Evolutionary conservation across 257 asterid genomes (phyloP).

Genomic region (Fraxinus cuspidata): DNA sequence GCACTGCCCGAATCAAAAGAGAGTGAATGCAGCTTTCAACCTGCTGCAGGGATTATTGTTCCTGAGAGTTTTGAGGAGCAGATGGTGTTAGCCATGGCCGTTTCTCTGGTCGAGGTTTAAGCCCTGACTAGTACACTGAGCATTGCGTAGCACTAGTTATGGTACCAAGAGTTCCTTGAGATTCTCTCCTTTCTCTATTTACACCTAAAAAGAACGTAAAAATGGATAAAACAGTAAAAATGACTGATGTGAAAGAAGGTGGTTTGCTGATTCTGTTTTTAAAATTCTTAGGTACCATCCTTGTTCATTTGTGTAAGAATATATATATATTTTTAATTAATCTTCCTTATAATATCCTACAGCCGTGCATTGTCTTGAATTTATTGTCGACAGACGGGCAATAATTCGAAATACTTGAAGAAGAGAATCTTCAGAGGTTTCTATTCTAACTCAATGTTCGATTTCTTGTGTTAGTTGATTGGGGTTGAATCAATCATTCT

Average conservation of each 20-base stretch:
- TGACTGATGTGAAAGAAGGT: not conserved
- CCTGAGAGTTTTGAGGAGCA: constrained; percentile 59
- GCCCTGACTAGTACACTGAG: constrained; percentile 32
- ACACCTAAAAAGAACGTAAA: not conserved
- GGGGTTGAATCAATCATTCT: no score
- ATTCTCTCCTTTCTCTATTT: constrained; percentile 7
- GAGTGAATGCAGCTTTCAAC: constrained; percentile 25
- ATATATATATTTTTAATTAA: no score
- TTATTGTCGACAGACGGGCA: no score
- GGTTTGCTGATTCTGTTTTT: not conserved
- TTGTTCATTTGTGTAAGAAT: no score
- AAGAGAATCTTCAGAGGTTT: not conserved
- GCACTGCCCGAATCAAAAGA: constrained; percentile 28
- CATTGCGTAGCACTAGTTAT: constrained; percentile 25
- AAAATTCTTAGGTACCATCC: no score
- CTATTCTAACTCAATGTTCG: not conserved
- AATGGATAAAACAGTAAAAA: not conserved
- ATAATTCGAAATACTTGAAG: not conserved
- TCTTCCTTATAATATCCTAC: no score
- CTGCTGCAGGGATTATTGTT: constrained; percentile 29
- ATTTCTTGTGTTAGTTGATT: no score
- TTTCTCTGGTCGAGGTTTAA: constrained; percentile 50
- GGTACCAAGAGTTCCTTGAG: constrained; percentile 26
- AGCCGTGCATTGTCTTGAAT: no score
- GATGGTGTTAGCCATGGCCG: constrained; percentile 38